Percentiles rank a stretch among this genome's conserved stretches.
phyloP scores from a whole-genome alignment of 2,329 filamentous ascomycete genomes.

The Fusarium chlamydosporum region DNA sequence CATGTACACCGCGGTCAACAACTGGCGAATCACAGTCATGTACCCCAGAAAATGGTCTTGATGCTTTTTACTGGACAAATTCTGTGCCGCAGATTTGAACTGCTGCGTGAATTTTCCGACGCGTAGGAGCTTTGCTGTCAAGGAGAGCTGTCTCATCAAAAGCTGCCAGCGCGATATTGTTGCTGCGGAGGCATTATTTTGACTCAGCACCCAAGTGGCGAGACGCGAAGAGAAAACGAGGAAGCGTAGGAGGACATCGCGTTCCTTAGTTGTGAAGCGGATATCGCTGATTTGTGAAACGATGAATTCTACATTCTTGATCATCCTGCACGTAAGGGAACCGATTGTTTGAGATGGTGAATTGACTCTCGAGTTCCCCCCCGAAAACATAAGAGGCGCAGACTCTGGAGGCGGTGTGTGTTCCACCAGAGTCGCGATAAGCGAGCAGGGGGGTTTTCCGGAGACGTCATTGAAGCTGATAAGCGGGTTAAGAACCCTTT shows the following conservation, averaged over 20 bases:
- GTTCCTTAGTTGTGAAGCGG: conserved; percentile 11
- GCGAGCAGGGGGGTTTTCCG: neutral
- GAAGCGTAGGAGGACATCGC: conserved; percentile 22
- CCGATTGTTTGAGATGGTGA: neutral
- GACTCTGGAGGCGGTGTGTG: conserved; percentile 13
- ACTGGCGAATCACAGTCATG: conserved; percentile 25
- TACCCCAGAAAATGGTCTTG: conserved; percentile 22
- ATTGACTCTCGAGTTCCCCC: too few relatives aligned
- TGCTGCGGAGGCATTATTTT: conserved; percentile 8
- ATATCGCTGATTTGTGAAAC: neutral
- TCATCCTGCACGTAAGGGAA: conserved; percentile 1
- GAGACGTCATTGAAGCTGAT: conserved; percentile 5
- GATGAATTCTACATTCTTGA: conserved; percentile 3
- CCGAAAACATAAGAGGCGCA: neutral
- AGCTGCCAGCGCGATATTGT: conserved; percentile 5
- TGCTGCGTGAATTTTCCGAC: conserved; percentile 16
- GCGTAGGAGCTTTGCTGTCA: conserved; percentile 21
- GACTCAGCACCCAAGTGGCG: conserved; percentile 10
- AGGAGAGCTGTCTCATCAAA: conserved; percentile 21
- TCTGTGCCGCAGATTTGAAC: neutral
- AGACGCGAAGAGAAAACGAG: conserved; percentile 22
- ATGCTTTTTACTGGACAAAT: neutral
- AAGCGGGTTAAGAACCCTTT: neutral
- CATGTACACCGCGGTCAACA: conserved; percentile 21
- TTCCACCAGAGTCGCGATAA: conserved; percentile 9